Evolutionary conservation across 768 basidiomycete species (phyloP), one percentile per base, ranked within the genome.

Genomic region (Pholiota conissans): DNA sequence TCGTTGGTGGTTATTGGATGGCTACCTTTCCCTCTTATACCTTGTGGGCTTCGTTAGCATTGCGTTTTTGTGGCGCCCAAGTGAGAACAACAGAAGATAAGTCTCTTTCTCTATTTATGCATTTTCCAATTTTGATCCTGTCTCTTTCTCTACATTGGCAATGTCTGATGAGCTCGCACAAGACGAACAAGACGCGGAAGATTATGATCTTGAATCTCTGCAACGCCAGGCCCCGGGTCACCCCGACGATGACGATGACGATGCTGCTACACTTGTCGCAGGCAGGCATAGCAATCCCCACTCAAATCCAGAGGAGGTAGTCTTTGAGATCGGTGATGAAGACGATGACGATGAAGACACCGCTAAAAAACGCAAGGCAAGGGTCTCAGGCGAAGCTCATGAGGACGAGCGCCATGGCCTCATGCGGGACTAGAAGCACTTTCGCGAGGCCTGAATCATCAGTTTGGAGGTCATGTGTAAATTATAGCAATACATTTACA

Each of bases 81-180:
- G 90, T n/a, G 84, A 80, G 37, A 85, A 91, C 69, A 95, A 95
- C 78, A 82, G 90, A 76, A 86, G 91, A 88, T 89, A 81, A 75
- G 89, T 84, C 5, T 45, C 56, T 52, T 47, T 62, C 14, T 52
- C 29, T 54, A 5, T 52, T 32, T 58, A 39, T 49, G 16, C 45
- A 63, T 73, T 57, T 66, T 42, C 55, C 54, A 56, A 49, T 57
- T 40, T 59, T 71, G 48, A 65, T 60, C 63, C 62, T 58, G 57
- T 59, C 61, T 49, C 49, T 28, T 74, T 79, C 64, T 79, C 67
- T 62, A 91, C 89, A 70, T 85, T 99, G 60, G 87, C 93, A 32
- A 95, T 98, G 90, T 95, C 93, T 24, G 95, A 98, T 62, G 97
- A 99, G 75, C 74, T 98, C 52, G 93, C 97, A 24, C 94, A 95